Percentiles rank a stretch among this genome's conserved stretches.
Conservation (phyloP, 352 stramenopile species). For the Saprolegnia parasitica region DNA sequence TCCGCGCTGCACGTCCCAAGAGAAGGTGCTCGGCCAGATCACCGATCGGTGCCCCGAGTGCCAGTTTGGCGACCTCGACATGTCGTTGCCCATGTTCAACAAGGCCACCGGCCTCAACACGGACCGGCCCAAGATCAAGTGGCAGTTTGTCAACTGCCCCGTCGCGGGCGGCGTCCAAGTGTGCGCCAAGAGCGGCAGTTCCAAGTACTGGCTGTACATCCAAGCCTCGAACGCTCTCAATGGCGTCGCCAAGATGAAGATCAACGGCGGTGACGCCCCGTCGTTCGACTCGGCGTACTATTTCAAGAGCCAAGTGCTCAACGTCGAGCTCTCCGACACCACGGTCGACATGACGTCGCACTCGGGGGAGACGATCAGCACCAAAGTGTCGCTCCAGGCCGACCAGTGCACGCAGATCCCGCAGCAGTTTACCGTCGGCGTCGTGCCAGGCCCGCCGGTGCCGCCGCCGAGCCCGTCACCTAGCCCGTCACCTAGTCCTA, state of each 20-base stretch:
- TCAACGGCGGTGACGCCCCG: conserved; percentile 39
- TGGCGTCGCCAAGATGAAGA: conserved; percentile 46
- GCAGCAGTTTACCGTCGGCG: conserved; percentile 42
- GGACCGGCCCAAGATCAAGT: conserved; percentile 50
- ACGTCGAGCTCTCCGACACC: conserved; percentile 16
- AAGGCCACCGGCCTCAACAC: conserved; percentile 38
- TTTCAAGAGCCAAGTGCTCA: conserved; percentile 9
- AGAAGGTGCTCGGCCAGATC: conserved; percentile 51
- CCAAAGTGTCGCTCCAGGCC: conserved; percentile 50
- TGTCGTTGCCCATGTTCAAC: conserved; percentile 44
- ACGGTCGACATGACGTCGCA: conserved; percentile 52
- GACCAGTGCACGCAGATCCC: conserved; percentile 46
- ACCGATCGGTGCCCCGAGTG: conserved; percentile 63
- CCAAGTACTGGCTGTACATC: conserved; percentile 61
- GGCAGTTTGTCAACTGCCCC: conserved; percentile 68
- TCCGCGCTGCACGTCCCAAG: conserved; percentile 34
- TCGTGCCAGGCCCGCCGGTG: conserved; percentile 11
- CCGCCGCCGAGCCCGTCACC: conserved; percentile 24
- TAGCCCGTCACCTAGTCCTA: neutral
- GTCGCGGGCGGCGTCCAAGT: conserved; percentile 55
- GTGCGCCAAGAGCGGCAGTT: conserved; percentile 47
- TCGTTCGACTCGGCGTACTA: conserved; percentile 41
- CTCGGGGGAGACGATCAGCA: conserved; percentile 49
- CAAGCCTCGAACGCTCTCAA: conserved; percentile 56
- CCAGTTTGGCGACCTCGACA: conserved; percentile 45